Evolutionary conservation across 1,284 basidiomycete genomes (phyloP), one percentile per base, ranked within the genome.

Genomic region (Earliella scabrosa): DNA sequence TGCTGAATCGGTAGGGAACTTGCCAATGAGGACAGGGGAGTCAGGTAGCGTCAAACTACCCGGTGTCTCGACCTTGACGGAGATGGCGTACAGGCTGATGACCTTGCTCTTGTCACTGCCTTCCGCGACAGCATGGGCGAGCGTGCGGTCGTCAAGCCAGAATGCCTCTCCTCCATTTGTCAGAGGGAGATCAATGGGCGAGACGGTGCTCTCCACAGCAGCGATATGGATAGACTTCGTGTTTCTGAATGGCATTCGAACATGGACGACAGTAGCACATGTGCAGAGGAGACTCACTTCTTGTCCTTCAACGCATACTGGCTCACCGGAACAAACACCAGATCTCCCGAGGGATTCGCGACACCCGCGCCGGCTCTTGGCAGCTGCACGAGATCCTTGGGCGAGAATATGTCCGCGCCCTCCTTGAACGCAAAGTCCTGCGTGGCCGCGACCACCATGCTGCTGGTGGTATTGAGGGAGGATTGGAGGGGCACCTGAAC

Each of bases 341-440:
- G 75, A 65, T 87, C 83, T 5, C 91, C 90, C 0, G 75, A 74
- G 16, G 76, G 73, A 48, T 90, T 93, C 16, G 89, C 81, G 10
- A 87, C 71, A 0, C 88, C 88, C 2, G 72, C 66, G 1, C 85
- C 83, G 0, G 94, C 89, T 43, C 93, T 78, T 2, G 85, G 86
- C 13, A 96, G 79, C 56, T 83, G 70, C 29, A 93, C 76, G 71
- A 95, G 78, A 66, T 94, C 85, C 65, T 82, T 80, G 0, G 92
- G 90, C 2, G 87, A 81, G 71, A 94, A 86, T 40, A 85, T 71
- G 64, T 83, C 78, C 2, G 75, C 59, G 2, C 78, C 82, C 44
- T 83, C 75, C 65, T 81, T 85, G 69, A 90, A 78, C 11, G 72
- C 68, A 65, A 88, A 90, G 32, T 77, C 75, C 32, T 65, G 44